Evolutionary conservation across 139 green algal species (phyloP).

Genomic region (Coccomyxa sp.): DNA sequence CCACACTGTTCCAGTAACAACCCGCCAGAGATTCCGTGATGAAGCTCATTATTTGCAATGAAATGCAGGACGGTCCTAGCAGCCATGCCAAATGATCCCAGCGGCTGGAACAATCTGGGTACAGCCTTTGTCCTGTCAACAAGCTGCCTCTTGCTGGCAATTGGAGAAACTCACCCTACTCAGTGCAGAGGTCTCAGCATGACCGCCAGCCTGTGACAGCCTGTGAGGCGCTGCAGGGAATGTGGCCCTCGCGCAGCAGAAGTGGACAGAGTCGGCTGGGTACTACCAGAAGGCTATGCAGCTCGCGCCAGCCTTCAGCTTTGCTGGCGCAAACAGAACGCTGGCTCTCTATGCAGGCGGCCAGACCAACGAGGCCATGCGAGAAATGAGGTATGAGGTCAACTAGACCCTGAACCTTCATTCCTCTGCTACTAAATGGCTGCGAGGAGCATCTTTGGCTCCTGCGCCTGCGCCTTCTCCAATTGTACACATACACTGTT

Average conservation of each 20-base stretch:
- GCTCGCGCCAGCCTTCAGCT: slow-evolving; percentile 74
- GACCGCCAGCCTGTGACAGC: not conserved
- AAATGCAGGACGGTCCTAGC: slow-evolving; percentile 26
- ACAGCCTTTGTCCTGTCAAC: slow-evolving; percentile 45
- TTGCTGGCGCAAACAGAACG: slow-evolving; percentile 75
- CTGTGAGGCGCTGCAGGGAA: not conserved
- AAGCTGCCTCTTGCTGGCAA: not conserved
- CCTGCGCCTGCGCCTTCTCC: not conserved
- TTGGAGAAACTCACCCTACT: not conserved
- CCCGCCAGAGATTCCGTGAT: not conserved
- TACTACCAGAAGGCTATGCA: slow-evolving; percentile 59
- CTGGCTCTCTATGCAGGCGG: slow-evolving; percentile 71
- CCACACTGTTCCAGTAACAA: not conserved
- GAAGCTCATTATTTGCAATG: not conserved
- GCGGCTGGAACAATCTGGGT: slow-evolving; percentile 87
- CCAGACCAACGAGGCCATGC: slow-evolving; percentile 41
- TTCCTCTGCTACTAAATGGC: not conserved
- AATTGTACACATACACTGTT: not conserved
- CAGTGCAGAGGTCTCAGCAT: not conserved
- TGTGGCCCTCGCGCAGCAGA: slow-evolving; percentile 11
- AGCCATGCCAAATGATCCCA: slow-evolving; percentile 60
- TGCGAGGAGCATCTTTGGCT: not conserved
- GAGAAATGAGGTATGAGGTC: slow-evolving; percentile 56
- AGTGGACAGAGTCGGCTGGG: slow-evolving; percentile 47
- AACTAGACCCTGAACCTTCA: not conserved